Evolutionary conservation across 371 early-diverging fungal species (phyloP).

Genomic region (Lichtheimia ornata): DNA sequence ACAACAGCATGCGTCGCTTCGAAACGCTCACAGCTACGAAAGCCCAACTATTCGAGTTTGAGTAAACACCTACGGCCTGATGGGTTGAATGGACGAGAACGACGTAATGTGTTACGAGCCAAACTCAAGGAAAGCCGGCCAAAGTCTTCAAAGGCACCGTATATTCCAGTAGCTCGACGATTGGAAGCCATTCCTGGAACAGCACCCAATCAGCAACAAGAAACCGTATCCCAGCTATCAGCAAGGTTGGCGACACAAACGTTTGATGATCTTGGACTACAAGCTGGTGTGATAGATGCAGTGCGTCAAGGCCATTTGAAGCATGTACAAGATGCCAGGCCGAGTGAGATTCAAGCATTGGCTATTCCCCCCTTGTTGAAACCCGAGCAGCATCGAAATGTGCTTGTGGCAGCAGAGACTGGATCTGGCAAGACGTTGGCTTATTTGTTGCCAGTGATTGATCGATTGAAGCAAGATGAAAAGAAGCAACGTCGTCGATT

Average conservation of each 20-base stretch:
- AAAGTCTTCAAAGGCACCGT: slow-evolving; percentile 26
- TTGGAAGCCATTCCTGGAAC: slow-evolving; percentile 32
- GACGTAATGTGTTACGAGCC: slow-evolving; percentile 35
- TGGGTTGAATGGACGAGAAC: slow-evolving; percentile 44
- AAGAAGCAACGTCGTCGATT: slow-evolving; percentile 56
- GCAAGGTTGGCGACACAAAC: slow-evolving; percentile 42
- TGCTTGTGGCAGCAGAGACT: slow-evolving; percentile 92
- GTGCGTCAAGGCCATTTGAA: slow-evolving; percentile 42
- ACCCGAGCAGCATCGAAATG: slow-evolving; percentile 34
- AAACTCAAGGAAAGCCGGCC: slow-evolving; percentile 27
- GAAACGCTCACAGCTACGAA: slow-evolving; percentile 37
- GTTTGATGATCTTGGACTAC: slow-evolving; percentile 64
- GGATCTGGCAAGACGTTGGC: slow-evolving; percentile 99
- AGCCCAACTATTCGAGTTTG: slow-evolving; percentile 47
- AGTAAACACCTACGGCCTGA: slow-evolving; percentile 53
- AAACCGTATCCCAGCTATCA: slow-evolving; percentile 36
- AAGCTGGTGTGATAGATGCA: slow-evolving; percentile 41
- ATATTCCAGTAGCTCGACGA: slow-evolving; percentile 51
- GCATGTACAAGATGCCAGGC: slow-evolving; percentile 49
- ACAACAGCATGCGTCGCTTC: slow-evolving; percentile 14
- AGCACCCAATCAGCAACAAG: neutral
- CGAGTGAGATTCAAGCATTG: slow-evolving; percentile 92
- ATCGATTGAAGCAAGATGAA: slow-evolving; percentile 71
- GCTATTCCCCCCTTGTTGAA: slow-evolving; percentile 79
- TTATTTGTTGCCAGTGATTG: slow-evolving; percentile 87